Base-by-base conservation (phyloP, 163 green algal species). In the Volvox carteri region DNA sequence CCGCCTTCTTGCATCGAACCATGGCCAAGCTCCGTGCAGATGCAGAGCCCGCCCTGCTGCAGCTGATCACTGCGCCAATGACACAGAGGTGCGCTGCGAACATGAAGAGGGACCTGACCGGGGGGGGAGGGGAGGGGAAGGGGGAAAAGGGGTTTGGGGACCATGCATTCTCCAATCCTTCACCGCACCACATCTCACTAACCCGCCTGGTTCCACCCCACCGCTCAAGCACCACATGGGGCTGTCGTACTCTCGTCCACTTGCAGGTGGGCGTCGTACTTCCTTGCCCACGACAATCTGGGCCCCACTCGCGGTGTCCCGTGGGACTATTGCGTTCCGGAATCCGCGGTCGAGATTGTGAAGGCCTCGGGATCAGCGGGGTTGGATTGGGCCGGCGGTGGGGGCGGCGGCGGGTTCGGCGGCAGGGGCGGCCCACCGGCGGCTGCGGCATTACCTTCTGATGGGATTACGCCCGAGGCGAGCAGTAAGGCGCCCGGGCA, bases 201-300 rank as follows among this genome's bases (percentile, higher is more conserved):
- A n/a, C n/a, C n/a, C n/a, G n/a, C n/a, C n/a, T n/a, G n/a, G n/a
- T n/a, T n/a, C n/a, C n/a, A n/a, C n/a, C n/a, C n/a, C n/a, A n/a
- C n/a, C n/a, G n/a, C n/a, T n/a, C n/a, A n/a, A n/a, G n/a, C n/a
- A n/a, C n/a, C n/a, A n/a, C n/a, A n/a, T n/a, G n/a, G n/a, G n/a
- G 21, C 28, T 87, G 11, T 68, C 81, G n/a, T 74, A 37, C 35
- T 39, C 60, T 46, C 65, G n/a, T 42, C n/a, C n/a, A n/a, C n/a
- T n/a, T n/a, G n/a, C 90, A 94, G 92, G 56, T 94, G 92, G 92
- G 62, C 88, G 1, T 23, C 74, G 4, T 93, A 95, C 92, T 95
- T 92, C 73, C 72, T 95, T 2, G 84, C 81, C 0, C 87, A 92
- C 12, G 90, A 93, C 23, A 84, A 89, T 30, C 77, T 48, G 14